Evolutionary conservation across 2,329 filamentous ascomycete species (phyloP).

Genomic region (Fusarium continuum): DNA sequence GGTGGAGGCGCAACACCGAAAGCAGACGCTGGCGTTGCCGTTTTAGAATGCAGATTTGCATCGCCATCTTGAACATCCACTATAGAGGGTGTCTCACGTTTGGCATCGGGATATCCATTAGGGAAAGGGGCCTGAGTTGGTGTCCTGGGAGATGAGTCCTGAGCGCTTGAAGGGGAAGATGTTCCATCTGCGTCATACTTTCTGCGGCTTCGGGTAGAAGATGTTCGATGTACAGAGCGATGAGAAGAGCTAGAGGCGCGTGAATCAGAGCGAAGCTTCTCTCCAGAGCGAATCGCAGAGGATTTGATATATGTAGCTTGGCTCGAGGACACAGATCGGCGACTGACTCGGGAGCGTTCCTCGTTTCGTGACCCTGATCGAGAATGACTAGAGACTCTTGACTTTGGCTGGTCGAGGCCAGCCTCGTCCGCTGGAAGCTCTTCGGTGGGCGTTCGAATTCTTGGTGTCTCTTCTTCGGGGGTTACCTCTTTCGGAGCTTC

Average conservation of each 20-base stretch:
- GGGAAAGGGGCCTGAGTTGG: slow-evolving; percentile 66
- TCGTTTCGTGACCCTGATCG: slow-evolving; percentile 58
- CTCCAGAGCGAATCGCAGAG: slow-evolving; percentile 47
- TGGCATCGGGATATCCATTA: slow-evolving; percentile 53
- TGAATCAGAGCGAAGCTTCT: slow-evolving; percentile 50
- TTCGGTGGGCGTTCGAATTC: slow-evolving; percentile 29
- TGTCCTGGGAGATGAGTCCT: slow-evolving; percentile 68
- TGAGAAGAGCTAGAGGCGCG: slow-evolving; percentile 48
- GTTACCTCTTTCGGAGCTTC: slow-evolving; percentile 40
- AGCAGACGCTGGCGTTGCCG: slow-evolving; percentile 51
- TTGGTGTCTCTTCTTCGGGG: slow-evolving; percentile 10
- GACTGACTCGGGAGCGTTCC: slow-evolving; percentile 62
- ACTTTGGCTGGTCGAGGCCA: slow-evolving; percentile 51
- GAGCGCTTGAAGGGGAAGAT: slow-evolving; percentile 57
- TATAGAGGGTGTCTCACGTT: slow-evolving; percentile 48
- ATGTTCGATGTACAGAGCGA: slow-evolving; percentile 49
- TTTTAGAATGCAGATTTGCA: slow-evolving; percentile 48
- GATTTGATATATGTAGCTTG: slow-evolving; percentile 63
- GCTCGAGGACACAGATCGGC: slow-evolving; percentile 66
- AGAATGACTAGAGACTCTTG: slow-evolving; percentile 55
- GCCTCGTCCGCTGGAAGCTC: slow-evolving; percentile 43
- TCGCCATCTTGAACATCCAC: slow-evolving; percentile 51
- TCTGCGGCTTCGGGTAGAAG: slow-evolving; percentile 49
- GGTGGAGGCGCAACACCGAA: slow-evolving; percentile 56
- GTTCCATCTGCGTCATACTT: slow-evolving; percentile 54